phyloP scores from a whole-genome alignment of 176 grass and related monocot genomes.

The Metroxylon sagu region DNA sequence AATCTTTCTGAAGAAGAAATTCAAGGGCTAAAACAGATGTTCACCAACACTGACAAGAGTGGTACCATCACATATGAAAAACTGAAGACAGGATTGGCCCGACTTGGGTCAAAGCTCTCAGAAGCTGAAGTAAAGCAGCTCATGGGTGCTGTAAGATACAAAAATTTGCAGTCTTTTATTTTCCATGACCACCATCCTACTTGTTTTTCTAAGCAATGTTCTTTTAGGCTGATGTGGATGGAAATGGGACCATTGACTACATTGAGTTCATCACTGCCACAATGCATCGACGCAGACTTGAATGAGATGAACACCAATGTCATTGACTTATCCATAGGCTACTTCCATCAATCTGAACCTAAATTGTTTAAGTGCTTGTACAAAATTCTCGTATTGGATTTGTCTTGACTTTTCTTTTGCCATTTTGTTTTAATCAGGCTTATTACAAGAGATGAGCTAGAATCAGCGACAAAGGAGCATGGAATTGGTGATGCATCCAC shows the following conservation, averaged over 20 bases:
- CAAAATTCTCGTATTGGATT: not conserved
- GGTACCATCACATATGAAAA: constrained; percentile 97
- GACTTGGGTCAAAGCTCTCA: constrained; percentile 80
- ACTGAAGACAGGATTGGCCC: constrained; percentile 81
- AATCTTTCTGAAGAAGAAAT: constrained; percentile 95
- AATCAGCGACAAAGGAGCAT: constrained; percentile 80
- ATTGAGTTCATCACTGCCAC: constrained; percentile 99
- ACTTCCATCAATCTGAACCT: too few species aligned
- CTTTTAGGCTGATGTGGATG: constrained; percentile 91
- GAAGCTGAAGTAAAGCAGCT: constrained; percentile 98
- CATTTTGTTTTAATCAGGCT: constrained; percentile 34
- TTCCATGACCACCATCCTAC: not conserved
- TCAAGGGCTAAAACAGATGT: constrained; percentile 98
- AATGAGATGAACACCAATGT: constrained; percentile 51
- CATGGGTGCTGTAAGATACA: constrained; percentile 79
- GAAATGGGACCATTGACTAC: constrained; percentile 96
- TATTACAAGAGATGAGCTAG: constrained; percentile 94
- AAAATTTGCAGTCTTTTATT: constrained; percentile 19
- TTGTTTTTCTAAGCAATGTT: not conserved
- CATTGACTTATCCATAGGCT: too few species aligned
- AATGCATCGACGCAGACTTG: constrained; percentile 85
- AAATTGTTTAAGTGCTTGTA: too few species aligned
- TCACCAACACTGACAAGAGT: constrained; percentile 82
- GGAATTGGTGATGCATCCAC: constrained; percentile 73
- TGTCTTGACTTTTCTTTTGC: constrained; percentile 14